These are phyloP conservation scores for Sporisorium iseilematis-ciliati DNA, from an alignment of 1,284 basidiomycete species.

Conservation along the genomic window DNA sequence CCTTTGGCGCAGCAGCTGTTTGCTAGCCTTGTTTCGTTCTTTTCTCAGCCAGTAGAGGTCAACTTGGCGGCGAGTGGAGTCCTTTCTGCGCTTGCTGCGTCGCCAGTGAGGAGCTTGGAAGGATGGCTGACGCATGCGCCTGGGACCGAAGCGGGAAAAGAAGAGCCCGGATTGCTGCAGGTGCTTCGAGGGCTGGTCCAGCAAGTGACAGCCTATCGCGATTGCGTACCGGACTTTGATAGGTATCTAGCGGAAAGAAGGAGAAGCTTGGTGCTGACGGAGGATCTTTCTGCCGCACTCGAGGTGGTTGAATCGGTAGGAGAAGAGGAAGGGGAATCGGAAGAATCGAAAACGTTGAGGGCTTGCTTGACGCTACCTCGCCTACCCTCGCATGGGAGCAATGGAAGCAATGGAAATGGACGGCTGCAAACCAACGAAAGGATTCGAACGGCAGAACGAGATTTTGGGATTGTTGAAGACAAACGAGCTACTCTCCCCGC, in stretches of 20 bases:
- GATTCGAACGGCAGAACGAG: constrained; percentile 16
- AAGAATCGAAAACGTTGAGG: not conserved
- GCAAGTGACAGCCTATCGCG: constrained; percentile 80
- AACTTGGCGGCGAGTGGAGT: constrained; percentile 90
- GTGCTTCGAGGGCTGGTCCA: constrained; percentile 47
- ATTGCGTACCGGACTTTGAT: constrained; percentile 83
- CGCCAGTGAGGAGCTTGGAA: constrained; percentile 84
- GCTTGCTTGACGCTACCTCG: constrained; percentile 33
- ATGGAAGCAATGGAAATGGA: not conserved
- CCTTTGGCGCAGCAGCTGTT: constrained; percentile 80
- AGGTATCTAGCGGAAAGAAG: constrained; percentile 84
- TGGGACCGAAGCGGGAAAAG: constrained; percentile 74
- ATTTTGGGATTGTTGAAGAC: constrained; percentile 40
- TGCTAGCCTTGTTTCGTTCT: constrained; percentile 80
- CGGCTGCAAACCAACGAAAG: constrained; percentile 15
- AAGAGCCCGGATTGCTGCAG: constrained; percentile 58
- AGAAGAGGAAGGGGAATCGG: constrained; percentile 6
- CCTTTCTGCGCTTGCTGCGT: constrained; percentile 81
- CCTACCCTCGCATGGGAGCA: not conserved
- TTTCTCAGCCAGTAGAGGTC: constrained; percentile 84
- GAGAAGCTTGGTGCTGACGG: constrained; percentile 88
- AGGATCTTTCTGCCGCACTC: constrained; percentile 92
- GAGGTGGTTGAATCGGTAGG: constrained; percentile 25
- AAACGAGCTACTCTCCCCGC: constrained; percentile 16
- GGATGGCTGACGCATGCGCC: constrained; percentile 81